These are phyloP conservation scores for Stylosanthes scabra DNA, from an alignment of 331 rosid genomes.

Conservation along the genomic window DNA sequence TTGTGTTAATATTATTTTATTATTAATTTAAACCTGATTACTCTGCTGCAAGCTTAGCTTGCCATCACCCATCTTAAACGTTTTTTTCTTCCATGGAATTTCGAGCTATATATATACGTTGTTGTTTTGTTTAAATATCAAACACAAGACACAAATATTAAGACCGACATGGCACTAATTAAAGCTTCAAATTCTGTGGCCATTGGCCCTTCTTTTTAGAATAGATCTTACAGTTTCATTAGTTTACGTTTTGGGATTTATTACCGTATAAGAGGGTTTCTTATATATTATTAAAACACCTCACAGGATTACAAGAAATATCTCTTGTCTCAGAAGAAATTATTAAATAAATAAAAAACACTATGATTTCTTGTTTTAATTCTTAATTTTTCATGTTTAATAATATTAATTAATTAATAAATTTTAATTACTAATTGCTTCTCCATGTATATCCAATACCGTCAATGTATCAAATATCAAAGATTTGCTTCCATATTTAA, in stretches of 20 bases:
- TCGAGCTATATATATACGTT: conserved; percentile 57
- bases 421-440: no score
- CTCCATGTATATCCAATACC: no score
- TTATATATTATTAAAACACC: not conserved
- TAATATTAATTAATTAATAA: no score
- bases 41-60: not conserved
- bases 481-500: no score
- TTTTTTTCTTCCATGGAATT: conserved; percentile 55
- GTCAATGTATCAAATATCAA: no score
- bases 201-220: conserved; percentile 81
- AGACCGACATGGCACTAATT: conserved; percentile 64
- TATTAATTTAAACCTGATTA: conserved; percentile 32
- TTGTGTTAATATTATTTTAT: conserved; percentile 2
- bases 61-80: conserved; percentile 20
- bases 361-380: no score
- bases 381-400: no score
- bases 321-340: no score
- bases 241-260: conserved; percentile 38
- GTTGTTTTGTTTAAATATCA: conserved; percentile 43
- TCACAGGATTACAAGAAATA: not conserved
- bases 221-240: conserved; percentile 48
- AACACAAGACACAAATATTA: conserved; percentile 47
- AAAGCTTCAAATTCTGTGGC: conserved; percentile 64
- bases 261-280: conserved; percentile 34
- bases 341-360: no score